phyloP scores from a whole-genome alignment of 495 filamentous ascomycete species.

The Penicillium pulvis region DNA sequence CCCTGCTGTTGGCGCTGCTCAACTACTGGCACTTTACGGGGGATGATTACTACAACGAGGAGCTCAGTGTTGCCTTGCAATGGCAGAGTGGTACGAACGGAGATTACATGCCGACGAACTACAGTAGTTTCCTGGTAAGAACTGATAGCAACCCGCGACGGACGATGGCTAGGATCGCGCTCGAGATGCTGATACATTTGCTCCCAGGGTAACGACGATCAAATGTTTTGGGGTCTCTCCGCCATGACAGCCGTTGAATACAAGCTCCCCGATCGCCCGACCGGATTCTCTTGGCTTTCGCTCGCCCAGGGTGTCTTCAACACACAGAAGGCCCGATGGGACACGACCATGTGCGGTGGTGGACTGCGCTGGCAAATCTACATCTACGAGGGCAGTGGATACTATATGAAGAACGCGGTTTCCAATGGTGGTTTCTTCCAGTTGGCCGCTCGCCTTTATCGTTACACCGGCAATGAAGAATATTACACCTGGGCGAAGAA shows the following conservation, averaged over 20 bases:
- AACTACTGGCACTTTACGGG: constrained; percentile 76
- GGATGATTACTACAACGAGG: constrained; percentile 65
- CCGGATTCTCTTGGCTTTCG: constrained; percentile 58
- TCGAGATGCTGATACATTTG: background rate
- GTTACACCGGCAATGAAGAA: constrained; percentile 68
- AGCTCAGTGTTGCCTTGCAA: constrained; percentile 59
- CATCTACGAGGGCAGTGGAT: constrained; percentile 68
- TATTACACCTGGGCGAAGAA: constrained; percentile 71
- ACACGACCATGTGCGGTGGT: constrained; percentile 64
- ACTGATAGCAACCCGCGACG: background rate
- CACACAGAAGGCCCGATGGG: constrained; percentile 61
- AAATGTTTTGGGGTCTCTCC: constrained; percentile 74
- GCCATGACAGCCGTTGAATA: constrained; percentile 70
- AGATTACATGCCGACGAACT: constrained; percentile 61
- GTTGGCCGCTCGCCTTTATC: constrained; percentile 65
- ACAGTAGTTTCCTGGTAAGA: constrained; percentile 36
- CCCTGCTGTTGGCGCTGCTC: constrained; percentile 65
- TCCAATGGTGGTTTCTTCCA: constrained; percentile 78
- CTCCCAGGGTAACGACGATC: constrained; percentile 61
- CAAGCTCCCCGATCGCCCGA: constrained; percentile 62
- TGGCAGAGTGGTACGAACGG: constrained; percentile 58
- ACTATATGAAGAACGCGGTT: constrained; percentile 73
- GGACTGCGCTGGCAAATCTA: constrained; percentile 82
- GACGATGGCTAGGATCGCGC: background rate
- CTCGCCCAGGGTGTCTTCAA: constrained; percentile 59